phyloP scores from a whole-genome alignment of 768 basidiomycete species.

The Hirschioporus abietinus region DNA sequence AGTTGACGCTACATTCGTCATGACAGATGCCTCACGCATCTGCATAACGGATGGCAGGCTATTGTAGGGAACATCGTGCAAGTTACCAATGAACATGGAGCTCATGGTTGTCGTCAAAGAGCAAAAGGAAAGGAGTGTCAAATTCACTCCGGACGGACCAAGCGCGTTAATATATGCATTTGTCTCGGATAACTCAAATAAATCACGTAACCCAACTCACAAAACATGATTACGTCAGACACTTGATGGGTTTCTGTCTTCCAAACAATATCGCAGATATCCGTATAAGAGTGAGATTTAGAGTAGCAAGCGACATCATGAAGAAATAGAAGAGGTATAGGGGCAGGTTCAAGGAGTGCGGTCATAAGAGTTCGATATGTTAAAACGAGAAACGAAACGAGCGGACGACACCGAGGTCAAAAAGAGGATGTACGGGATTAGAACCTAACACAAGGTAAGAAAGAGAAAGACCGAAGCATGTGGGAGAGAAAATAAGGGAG shows the following conservation, averaged over 20 bases:
- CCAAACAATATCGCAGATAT: neutral
- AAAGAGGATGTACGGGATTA: neutral
- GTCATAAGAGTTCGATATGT: neutral
- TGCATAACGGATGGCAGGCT: neutral
- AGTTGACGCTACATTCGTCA: slow-evolving; percentile 19
- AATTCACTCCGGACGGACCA: neutral
- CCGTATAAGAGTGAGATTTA: neutral
- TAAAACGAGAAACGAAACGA: neutral
- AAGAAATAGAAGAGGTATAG: neutral
- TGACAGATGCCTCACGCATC: slow-evolving; percentile 12
- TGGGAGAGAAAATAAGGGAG: slow-evolving; percentile 8
- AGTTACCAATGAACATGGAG: neutral
- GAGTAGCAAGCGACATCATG: slow-evolving; percentile 1
- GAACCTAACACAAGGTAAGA: neutral
- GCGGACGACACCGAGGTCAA: neutral
- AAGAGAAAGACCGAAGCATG: neutral
- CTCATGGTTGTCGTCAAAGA: neutral
- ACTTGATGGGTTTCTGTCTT: neutral
- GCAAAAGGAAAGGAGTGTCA: neutral
- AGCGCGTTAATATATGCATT: too few relatives aligned
- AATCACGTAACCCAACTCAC: neutral
- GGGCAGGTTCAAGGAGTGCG: neutral
- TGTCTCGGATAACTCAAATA: neutral
- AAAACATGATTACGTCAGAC: neutral
- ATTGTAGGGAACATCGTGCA: neutral